Conservation (phyloP, 495 filamentous ascomycete species). For the Talaromyces liani region DNA sequence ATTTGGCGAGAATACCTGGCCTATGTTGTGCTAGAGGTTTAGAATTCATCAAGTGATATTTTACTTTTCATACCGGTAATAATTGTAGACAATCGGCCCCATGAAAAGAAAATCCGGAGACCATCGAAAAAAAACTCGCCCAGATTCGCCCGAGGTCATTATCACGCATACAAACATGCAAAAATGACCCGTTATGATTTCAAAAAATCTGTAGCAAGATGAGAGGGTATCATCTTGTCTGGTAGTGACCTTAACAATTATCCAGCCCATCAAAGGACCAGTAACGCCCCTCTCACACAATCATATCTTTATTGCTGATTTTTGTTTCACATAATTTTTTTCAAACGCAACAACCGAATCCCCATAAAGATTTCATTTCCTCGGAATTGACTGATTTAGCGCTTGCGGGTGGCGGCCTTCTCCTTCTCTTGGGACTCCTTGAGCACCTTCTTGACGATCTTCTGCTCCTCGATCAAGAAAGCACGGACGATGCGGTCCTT, state of each 20-base stretch:
- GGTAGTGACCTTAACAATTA: constrained; percentile 1
- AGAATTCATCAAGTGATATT: constrained; percentile 9
- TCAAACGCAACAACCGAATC: background rate
- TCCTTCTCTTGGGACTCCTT: constrained; percentile 91
- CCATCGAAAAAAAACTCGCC: constrained; percentile 8
- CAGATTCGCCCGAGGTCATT: constrained; percentile 10
- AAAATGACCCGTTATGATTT: constrained; percentile 7
- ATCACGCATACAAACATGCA: constrained; percentile 7
- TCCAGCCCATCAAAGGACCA: background rate
- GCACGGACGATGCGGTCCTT: constrained; percentile 95
- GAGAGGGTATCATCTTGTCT: constrained; percentile 4
- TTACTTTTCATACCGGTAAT: constrained; percentile 10
- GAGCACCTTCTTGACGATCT: constrained; percentile 99
- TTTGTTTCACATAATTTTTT: constrained; percentile 4
- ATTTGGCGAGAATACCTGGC: background rate
- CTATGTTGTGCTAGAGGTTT: background rate
- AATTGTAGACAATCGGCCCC: constrained; percentile 9
- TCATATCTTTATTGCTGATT: constrained; percentile 8
- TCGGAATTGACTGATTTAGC: constrained; percentile 26
- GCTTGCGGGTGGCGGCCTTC: constrained; percentile 34
- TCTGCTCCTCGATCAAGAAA: constrained; percentile 99
- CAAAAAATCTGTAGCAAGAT: constrained; percentile 9
- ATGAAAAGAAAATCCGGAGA: constrained; percentile 7
- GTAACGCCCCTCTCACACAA: constrained; percentile 4
- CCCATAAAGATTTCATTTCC: background rate